Evolutionary conservation across 176 grass and related monocot species (phyloP), one percentile per base, ranked within the genome.

Genomic region (Oryza meyeriana): DNA sequence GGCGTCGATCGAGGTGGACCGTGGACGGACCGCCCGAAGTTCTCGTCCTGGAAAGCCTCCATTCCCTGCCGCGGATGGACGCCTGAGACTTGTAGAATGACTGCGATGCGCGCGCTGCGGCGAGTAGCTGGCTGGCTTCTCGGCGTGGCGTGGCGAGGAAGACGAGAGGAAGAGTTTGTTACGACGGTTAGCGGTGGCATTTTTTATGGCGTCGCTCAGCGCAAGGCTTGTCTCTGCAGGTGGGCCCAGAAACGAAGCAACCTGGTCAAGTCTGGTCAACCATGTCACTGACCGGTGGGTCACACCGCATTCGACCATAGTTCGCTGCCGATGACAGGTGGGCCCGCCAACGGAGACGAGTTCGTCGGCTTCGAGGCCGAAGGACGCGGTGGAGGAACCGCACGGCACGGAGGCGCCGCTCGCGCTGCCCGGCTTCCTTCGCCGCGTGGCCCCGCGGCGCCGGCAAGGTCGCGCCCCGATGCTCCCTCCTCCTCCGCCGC

Each of bases 1-100:
- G 40, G 10, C 4, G 76, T 47, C 61, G 39, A 79, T n/a, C n/a
- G n/a, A n/a, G n/a, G n/a, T n/a, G n/a, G n/a, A n/a, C n/a, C 62
- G 39, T 27, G 41, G 62, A 79, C 18, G 62, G 40, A 45, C 11
- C 62, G 61, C 28, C 76, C 62, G 77, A 76, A 83, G 26, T 79
- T 64, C 70, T 29, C 30, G 48, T 34, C 72, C 55, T 79, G 52
- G 65, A 70, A 75, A 48, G 52, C 85, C 41, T 52, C 79, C 71
- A 87, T 86, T 24, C 30, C 6, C 34, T 9, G 57, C 74, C 22
- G 17, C 48, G 7, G 24, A 1, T 26, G 64, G 30, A 66, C 4
- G 29, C 36, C 42, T 26, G 25, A 5, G 79, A 66, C 50, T 39
- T 14, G 36, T 22, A 41, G 5, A 14, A 48, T 24, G 58, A 17